Percentiles rank a stretch among this genome's conserved stretches.
These are phyloP conservation scores for Aquilaria yunnanensis DNA, from an alignment of 345 rosid species.

Conservation along the genomic window DNA sequence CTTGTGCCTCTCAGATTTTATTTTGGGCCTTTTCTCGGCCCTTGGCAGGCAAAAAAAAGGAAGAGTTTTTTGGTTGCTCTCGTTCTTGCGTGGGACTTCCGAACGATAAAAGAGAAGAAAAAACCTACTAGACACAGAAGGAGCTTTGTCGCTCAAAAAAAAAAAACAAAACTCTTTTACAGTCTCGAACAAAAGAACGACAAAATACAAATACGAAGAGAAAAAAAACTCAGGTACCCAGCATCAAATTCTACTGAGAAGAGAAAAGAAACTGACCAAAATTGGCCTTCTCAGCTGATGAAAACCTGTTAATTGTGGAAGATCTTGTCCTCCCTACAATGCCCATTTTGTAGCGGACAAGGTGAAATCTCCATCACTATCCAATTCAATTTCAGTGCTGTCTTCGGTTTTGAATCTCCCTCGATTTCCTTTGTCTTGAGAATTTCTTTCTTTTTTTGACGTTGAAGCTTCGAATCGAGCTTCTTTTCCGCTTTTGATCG, in stretches of 20 bases:
- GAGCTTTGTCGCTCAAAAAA: neutral
- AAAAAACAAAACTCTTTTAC: neutral
- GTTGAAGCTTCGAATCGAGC: too few species aligned
- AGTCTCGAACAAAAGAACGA: neutral
- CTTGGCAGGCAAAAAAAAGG: neutral
- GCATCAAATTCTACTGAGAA: neutral
- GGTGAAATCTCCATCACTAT: constrained; percentile 20
- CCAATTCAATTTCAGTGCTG: neutral
- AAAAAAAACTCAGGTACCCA: neutral
- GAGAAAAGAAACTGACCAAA: neutral
- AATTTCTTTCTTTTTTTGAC: too few species aligned
- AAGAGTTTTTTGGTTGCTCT: neutral
- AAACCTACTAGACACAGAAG: neutral
- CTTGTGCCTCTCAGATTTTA: neutral
- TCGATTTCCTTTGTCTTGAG: neutral
- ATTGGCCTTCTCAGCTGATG: neutral
- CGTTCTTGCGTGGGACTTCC: constrained; percentile 27
- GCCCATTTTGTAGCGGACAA: constrained; percentile 32
- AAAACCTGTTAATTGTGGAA: constrained; percentile 1
- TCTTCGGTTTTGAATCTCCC: neutral
- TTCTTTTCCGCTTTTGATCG: neutral
- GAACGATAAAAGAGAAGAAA: constrained; percentile 8
- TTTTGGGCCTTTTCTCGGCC: constrained; percentile 14
- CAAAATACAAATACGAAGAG: neutral
- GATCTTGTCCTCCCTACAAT: constrained; percentile 39